Base-by-base conservation (phyloP, 768 basidiomycete genomes). In the Podaxis pistillaris region DNA sequence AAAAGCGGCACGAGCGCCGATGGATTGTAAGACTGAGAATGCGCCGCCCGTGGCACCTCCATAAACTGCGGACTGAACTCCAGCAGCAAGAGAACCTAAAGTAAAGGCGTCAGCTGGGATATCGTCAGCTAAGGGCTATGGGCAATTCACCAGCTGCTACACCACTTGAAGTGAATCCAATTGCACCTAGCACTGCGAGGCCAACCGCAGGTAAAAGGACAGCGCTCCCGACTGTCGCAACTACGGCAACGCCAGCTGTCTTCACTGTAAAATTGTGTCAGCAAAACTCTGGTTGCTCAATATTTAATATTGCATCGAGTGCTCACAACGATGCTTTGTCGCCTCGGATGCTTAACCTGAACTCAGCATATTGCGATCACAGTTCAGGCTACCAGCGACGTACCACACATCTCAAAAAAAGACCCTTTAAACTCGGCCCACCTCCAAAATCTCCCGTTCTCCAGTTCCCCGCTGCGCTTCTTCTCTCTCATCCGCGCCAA, bases 21-120 rank as follows among this genome's bases (percentile, higher is more conserved):
- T 53, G 4, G 64, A 51, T 26, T 72, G 69, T n/a, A 66, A 66
- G 36, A 66, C 30, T 2, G 71, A 69, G 22, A 72, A 72, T 8
- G 65, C 22, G 0, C 71, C 71, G 1, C 60, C 56, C 2, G 68
- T 72, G 9, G 66, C 64, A 11, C 66, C 67, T 13, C 69, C 63
- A 56, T 66, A 66, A 50, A 65, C 36, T 40, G 64, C 3, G 30
- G 65, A 53, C 28, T 66, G 60, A 5, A 64, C 56, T 0, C 37
- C 44, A 11, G 67, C 63, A 1, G 68, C 67, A n/a, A 66, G n/a
- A 11, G 68, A 63, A 36, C 64, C 66, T 70, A 44, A 12, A 57
- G 26, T 40, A 24, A 22, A 41, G 11, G 12, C n/a, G 7, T 49
- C n/a, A 46, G 28, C n/a, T 38, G 9, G 12, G 30, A 38, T 19